Evolutionary conservation across 805 yeast species (phyloP).

Genomic region (Kodamaea kaohsiungensis): DNA sequence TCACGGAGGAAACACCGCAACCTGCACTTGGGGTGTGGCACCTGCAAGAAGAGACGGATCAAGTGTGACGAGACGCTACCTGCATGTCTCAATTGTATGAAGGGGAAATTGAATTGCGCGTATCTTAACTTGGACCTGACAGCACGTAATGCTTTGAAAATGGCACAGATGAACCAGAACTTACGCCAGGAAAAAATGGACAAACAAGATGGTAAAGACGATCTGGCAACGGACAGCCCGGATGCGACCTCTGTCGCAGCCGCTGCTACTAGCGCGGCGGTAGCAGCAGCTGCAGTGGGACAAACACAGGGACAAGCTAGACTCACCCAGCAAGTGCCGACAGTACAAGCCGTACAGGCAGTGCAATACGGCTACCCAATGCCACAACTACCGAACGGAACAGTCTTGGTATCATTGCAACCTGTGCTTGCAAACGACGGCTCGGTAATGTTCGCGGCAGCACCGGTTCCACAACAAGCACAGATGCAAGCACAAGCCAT

Average conservation of each 20-base stretch:
- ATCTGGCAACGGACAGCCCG: constrained; percentile 3
- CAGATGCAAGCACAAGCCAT: constrained; percentile 7
- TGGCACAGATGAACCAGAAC: constrained; percentile 49
- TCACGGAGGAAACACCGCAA: constrained; percentile 63
- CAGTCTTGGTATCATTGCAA: constrained; percentile 12
- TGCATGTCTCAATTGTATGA: constrained; percentile 53
- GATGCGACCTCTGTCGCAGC: constrained; percentile 1
- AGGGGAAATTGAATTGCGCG: constrained; percentile 50
- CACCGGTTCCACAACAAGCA: constrained; percentile 7
- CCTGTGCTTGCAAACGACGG: constrained; percentile 16
- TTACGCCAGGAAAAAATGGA: constrained; percentile 25
- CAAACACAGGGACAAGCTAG: constrained; percentile 6
- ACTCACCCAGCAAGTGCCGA: constrained; percentile 1
- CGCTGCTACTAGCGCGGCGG: constrained; percentile 1
- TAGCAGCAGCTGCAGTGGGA: constrained; percentile 6
- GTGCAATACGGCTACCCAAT: constrained; percentile 4
- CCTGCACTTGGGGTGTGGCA: constrained; percentile 74
- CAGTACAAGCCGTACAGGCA: constrained; percentile 1
- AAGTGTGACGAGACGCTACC: constrained; percentile 70
- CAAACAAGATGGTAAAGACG: constrained; percentile 10
- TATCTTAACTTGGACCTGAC: constrained; percentile 49
- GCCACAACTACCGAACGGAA: constrained; percentile 7
- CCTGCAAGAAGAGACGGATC: constrained; percentile 61
- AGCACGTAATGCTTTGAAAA: constrained; percentile 49
- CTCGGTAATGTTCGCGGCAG: constrained; percentile 13